These are phyloP conservation scores for Paecilomyces variotii DNA, from an alignment of 2,329 filamentous ascomycete species.

Conservation along the genomic window DNA sequence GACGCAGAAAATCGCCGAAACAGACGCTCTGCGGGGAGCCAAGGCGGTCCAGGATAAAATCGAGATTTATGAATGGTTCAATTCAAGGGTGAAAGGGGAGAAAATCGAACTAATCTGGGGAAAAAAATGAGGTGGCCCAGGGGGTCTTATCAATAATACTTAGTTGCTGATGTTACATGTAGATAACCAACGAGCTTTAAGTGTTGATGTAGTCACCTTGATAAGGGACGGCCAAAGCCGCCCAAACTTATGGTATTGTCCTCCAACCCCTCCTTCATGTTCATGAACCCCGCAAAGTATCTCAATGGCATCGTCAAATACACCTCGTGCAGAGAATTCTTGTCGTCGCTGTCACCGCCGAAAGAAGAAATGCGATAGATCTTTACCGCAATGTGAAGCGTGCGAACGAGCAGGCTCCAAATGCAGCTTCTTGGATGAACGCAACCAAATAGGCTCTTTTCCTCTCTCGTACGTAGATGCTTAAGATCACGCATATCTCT, in stretches of 20 bases:
- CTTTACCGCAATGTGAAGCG: slow-evolving; percentile 32
- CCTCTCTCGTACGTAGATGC: slow-evolving; percentile 29
- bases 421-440: slow-evolving; percentile 37
- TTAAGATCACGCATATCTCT: not conserved
- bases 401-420: slow-evolving; percentile 28
- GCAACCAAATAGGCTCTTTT: slow-evolving; percentile 32
- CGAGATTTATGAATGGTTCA: slow-evolving; percentile 51
- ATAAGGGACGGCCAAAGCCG: not conserved
- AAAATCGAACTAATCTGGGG: slow-evolving; percentile 33
- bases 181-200: not conserved
- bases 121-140: not conserved
- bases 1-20: slow-evolving; percentile 35
- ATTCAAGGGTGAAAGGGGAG: slow-evolving; percentile 44
- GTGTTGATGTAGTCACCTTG: not conserved
- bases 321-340: slow-evolving; percentile 19
- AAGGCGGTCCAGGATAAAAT: slow-evolving; percentile 34
- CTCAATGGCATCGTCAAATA: slow-evolving; percentile 8
- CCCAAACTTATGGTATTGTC: not conserved
- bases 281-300: slow-evolving; percentile 1
- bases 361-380: slow-evolving; percentile 38
- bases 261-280: not conserved
- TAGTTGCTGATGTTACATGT: not conserved
- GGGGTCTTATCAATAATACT: not conserved
- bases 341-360: slow-evolving; percentile 36
- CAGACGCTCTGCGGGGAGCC: slow-evolving; percentile 39